phyloP scores from a whole-genome alignment of 352 stramenopile genomes.

The Aphanomyces euteiches region DNA sequence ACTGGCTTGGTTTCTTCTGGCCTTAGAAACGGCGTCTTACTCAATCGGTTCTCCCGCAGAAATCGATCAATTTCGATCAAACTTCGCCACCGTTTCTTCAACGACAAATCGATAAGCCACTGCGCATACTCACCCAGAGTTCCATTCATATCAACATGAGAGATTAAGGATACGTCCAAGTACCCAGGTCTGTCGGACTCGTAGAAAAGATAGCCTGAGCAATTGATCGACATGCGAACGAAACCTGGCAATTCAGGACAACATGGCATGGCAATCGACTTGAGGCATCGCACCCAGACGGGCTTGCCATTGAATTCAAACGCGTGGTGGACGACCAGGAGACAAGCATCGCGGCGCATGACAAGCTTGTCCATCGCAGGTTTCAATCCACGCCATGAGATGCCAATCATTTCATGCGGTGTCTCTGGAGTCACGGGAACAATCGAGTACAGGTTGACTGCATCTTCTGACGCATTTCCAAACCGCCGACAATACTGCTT shows the following conservation, averaged over 20 bases:
- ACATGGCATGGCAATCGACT: neutral
- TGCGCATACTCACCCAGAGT: neutral
- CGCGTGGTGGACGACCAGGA: neutral
- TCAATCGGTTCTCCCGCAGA: no score
- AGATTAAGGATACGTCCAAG: neutral
- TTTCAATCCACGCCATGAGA: neutral
- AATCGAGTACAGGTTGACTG: neutral
- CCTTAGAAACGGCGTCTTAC: no score
- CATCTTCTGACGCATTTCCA: neutral
- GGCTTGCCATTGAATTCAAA: slow-evolving; percentile 2
- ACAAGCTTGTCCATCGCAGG: neutral
- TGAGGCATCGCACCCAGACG: neutral
- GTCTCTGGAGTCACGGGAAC: neutral
- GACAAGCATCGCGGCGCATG: neutral
- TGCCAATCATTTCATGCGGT: neutral
- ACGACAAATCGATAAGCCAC: neutral
- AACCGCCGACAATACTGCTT: neutral
- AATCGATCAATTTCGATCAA: no score
- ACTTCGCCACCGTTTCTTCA: no score
- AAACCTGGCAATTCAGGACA: neutral
- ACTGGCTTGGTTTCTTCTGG: no score
- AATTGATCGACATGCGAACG: neutral
- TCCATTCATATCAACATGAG: neutral
- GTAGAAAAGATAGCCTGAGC: neutral
- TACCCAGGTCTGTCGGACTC: neutral